These are phyloP conservation scores for Fusarium bulbicola DNA, from an alignment of 2,329 filamentous ascomycete genomes.

Conservation along the genomic window DNA sequence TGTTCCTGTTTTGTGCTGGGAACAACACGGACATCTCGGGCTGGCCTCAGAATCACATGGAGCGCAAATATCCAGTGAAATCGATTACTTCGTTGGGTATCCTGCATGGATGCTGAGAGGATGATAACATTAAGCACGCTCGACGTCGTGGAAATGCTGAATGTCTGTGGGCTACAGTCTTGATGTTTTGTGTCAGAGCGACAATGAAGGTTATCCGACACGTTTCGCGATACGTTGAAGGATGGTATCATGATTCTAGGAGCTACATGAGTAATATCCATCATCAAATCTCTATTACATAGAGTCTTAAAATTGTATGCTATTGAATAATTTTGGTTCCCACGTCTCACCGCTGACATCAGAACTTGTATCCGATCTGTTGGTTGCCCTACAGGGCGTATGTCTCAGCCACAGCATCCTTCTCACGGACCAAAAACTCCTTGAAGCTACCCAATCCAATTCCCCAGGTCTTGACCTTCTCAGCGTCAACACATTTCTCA, in stretches of 20 bases:
- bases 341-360: accelerated
- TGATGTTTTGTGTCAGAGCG: no score
- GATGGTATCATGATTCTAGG: no score
- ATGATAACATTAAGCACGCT: accelerated
- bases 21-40: no score
- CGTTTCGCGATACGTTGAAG: no score
- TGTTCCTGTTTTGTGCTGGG: no score
- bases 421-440: neutral
- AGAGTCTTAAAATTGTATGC: accelerated
- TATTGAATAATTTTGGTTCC: accelerated
- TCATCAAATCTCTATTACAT: accelerated
- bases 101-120: neutral
- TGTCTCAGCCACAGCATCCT: neutral
- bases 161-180: no score
- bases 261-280: no score
- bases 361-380: no score
- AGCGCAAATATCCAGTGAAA: no score
- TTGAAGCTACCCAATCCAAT: neutral
- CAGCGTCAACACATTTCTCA: neutral
- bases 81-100: no score
- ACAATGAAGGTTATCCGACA: no score
- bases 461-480: neutral
- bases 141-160: accelerated
- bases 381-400: neutral
- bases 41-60: no score